A percentile compares a stretch with the other conserved stretches of the same genome.
These are phyloP conservation scores for Suillus clintonianus DNA, from an alignment of 768 basidiomycete species.

Conservation along the genomic window DNA sequence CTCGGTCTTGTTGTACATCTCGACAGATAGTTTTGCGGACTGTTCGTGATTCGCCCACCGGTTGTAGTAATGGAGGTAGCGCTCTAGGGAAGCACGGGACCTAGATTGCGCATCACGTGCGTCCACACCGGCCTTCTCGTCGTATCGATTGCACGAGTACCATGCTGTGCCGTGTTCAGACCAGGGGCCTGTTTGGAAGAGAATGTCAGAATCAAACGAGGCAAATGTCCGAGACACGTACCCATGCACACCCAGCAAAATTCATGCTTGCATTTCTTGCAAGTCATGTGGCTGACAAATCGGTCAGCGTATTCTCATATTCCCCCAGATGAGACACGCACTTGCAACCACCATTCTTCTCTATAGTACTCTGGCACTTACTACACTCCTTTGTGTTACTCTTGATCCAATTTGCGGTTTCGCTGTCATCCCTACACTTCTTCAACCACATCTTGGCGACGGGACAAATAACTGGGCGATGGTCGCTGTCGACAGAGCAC, in stretches of 20 bases:
- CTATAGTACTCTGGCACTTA: conserved; percentile 96
- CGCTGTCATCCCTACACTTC: conserved; percentile 97
- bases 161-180: conserved; percentile 94
- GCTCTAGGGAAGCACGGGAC: conserved; percentile 87
- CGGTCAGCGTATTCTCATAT: conserved; percentile 13
- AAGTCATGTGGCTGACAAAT: conserved; percentile 90
- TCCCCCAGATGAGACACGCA: conserved; percentile 44
- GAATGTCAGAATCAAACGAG: conserved; percentile 37
- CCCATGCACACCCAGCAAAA: conserved; percentile 99
- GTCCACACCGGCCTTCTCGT: conserved; percentile 86
- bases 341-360: conserved; percentile 99
- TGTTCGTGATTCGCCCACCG: conserved; percentile 99
- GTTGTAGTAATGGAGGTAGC: conserved; percentile 99
- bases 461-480: conserved; percentile 87
- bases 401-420: conserved; percentile 99
- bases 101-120: conserved; percentile 91
- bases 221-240: conserved; percentile 25
- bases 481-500: conserved; percentile 84
- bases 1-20: conserved; percentile 93
- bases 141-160: conserved; percentile 98
- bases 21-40: conserved; percentile 93
- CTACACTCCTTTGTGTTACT: conserved; percentile 99
- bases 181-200: conserved; percentile 76
- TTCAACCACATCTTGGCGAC: conserved; percentile 93
- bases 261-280: conserved; percentile 98